These are phyloP conservation scores for Gypsophila paniculata DNA, from an alignment of 179 eudicot species.

Conservation along the genomic window DNA sequence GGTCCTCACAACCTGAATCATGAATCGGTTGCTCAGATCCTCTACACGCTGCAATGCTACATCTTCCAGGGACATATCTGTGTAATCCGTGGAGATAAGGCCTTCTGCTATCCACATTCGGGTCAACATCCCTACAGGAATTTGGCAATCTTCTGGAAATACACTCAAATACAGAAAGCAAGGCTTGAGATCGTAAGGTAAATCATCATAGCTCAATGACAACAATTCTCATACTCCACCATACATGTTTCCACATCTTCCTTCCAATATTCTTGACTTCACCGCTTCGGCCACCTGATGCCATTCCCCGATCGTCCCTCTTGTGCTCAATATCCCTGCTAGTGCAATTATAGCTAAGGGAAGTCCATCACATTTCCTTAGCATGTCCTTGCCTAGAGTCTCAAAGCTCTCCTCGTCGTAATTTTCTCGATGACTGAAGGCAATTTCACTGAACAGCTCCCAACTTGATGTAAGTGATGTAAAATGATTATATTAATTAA, in stretches of 20 bases:
- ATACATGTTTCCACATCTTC: constrained; percentile 26
- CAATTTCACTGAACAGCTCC: constrained; percentile 39
- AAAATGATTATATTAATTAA: too few relatives aligned
- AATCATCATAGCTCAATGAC: constrained; percentile 51
- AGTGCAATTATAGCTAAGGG: constrained; percentile 55
- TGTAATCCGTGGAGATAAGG: constrained; percentile 22
- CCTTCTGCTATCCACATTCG: constrained; percentile 62
- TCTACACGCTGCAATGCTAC: constrained; percentile 38
- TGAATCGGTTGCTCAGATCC: constrained; percentile 48
- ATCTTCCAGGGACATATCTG: constrained; percentile 43
- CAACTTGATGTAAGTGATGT: too few relatives aligned
- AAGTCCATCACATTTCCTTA: constrained; percentile 45
- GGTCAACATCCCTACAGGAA: constrained; percentile 36
- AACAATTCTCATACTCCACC: constrained; percentile 39
- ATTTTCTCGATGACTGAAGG: constrained; percentile 17
- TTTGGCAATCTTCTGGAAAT: constrained; percentile 43
- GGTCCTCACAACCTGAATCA: constrained; percentile 44
- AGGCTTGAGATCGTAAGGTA: constrained; percentile 40
- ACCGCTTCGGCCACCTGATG: constrained; percentile 31
- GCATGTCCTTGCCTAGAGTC: constrained; percentile 30
- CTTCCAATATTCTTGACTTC: constrained; percentile 36
- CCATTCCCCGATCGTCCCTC: constrained; percentile 34
- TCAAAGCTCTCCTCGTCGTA: constrained; percentile 25
- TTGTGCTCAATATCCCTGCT: constrained; percentile 41
- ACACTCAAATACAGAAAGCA: constrained; percentile 51